Evolutionary conservation across 2,329 filamentous ascomycete genomes (phyloP).

Genomic region (Apiospora pterosperma): DNA sequence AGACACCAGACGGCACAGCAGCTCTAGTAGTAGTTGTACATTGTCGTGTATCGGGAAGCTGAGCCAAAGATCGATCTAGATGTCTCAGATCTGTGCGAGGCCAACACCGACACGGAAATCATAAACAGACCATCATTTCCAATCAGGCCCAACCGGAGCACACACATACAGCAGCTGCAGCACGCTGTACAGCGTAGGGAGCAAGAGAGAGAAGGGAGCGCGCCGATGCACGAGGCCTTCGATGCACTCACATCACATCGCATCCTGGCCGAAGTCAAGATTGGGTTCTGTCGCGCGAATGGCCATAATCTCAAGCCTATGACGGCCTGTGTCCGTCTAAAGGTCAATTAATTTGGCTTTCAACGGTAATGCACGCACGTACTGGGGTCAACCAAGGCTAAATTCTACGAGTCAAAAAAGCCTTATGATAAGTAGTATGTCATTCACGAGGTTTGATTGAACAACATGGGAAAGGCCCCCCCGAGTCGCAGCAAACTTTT

Average conservation of each 20-base stretch:
- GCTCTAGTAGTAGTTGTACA: no score
- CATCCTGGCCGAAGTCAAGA: neutral
- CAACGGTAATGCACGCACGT: neutral
- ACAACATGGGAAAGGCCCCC: neutral
- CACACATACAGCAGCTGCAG: no score
- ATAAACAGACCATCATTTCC: neutral
- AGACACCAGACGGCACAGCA: neutral
- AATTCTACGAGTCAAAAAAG: neutral
- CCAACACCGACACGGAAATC: neutral
- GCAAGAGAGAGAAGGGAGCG: neutral
- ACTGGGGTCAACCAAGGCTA: neutral
- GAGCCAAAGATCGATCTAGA: constrained; percentile 1
- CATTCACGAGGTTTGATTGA: neutral
- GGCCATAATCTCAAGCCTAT: neutral
- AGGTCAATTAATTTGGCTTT: neutral
- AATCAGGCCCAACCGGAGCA: no score
- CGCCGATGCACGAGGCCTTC: neutral
- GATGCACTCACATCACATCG: neutral
- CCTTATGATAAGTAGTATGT: neutral
- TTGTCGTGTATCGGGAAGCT: neutral
- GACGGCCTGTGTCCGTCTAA: neutral
- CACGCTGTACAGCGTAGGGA: no score
- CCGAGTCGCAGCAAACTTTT: neutral
- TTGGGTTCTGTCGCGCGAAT: neutral
- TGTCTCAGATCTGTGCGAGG: neutral